Conservation (phyloP, 2,329 filamentous ascomycete genomes). For the Phyllosticta citrichinensis region DNA sequence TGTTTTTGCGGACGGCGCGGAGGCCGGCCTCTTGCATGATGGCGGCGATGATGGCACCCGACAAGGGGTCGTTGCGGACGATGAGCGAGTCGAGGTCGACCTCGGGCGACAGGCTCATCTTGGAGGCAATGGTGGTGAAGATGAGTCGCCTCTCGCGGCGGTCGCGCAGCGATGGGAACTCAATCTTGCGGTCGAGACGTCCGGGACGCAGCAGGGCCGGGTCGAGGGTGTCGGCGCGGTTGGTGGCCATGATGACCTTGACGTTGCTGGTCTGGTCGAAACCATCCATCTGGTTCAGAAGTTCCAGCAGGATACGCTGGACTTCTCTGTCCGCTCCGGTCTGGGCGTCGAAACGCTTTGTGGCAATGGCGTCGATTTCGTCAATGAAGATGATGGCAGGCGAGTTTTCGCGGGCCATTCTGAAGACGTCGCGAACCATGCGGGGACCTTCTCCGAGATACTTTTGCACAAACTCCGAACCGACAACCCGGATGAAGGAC, state of each 20-base stretch:
- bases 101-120: slow-evolving; percentile 95
- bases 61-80: slow-evolving; percentile 89
- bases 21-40: slow-evolving; percentile 99
- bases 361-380: slow-evolving; percentile 97
- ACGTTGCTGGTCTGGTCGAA: slow-evolving; percentile 99
- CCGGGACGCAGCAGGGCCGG: slow-evolving; percentile 89
- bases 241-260: slow-evolving; percentile 99
- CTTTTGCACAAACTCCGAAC: slow-evolving; percentile 98
- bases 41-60: slow-evolving; percentile 89
- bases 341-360: slow-evolving; percentile 97
- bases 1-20: slow-evolving; percentile 88
- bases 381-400: slow-evolving; percentile 99
- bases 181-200: slow-evolving; percentile 94
- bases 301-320: slow-evolving; percentile 91
- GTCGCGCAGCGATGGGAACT: slow-evolving; percentile 92
- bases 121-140: slow-evolving; percentile 90
- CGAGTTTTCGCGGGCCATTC: slow-evolving; percentile 97
- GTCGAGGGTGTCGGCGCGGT: slow-evolving; percentile 93
- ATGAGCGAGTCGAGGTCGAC: slow-evolving; percentile 95
- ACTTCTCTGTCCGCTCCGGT: slow-evolving; percentile 97
- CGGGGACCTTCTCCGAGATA: slow-evolving; percentile 95
- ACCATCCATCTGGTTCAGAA: slow-evolving; percentile 99
- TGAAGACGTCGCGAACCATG: slow-evolving; percentile 98
- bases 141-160: slow-evolving; percentile 91
- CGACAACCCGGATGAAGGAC: slow-evolving; percentile 95